Percentiles rank a stretch among this genome's conserved stretches.
Conservation (phyloP, 371 early-diverging fungal species). For the Blakeslea trispora region DNA sequence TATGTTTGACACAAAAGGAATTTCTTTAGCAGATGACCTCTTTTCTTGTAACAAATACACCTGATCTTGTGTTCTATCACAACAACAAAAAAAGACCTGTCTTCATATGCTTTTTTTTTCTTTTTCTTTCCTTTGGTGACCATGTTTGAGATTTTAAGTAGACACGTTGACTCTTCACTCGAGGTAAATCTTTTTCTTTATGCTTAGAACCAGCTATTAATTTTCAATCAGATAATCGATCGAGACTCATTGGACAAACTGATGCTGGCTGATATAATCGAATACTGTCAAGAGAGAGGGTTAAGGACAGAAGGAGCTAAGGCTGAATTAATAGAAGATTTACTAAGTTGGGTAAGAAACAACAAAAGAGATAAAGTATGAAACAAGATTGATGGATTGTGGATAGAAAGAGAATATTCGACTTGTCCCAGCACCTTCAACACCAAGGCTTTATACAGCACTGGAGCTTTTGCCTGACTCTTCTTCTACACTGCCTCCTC, state of each 20-base stretch:
- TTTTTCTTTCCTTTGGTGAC: conserved; percentile 5
- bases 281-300: conserved; percentile 76
- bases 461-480: conserved; percentile 44
- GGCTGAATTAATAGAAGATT: conserved; percentile 55
- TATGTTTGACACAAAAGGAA: no score
- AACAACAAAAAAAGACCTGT: neutral
- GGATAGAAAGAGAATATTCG: conserved; percentile 62
- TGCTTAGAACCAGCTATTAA: neutral
- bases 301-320: conserved; percentile 68
- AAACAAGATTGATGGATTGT: no score
- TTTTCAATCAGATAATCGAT: conserved; percentile 21
- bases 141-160: conserved; percentile 37
- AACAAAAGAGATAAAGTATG: neutral
- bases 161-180: conserved; percentile 40
- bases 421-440: conserved; percentile 72
- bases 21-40: no score
- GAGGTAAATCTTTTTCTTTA: no score
- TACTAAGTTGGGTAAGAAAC: conserved; percentile 66
- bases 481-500: conserved; percentile 28
- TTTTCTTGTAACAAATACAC: no score
- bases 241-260: conserved; percentile 52
- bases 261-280: conserved; percentile 70
- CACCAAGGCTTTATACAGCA: conserved; percentile 59
- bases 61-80: no score
- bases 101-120: conserved; percentile 6